phyloP scores from a whole-genome alignment of 148 eudicot genomes.

The Camellia sinensis region DNA sequence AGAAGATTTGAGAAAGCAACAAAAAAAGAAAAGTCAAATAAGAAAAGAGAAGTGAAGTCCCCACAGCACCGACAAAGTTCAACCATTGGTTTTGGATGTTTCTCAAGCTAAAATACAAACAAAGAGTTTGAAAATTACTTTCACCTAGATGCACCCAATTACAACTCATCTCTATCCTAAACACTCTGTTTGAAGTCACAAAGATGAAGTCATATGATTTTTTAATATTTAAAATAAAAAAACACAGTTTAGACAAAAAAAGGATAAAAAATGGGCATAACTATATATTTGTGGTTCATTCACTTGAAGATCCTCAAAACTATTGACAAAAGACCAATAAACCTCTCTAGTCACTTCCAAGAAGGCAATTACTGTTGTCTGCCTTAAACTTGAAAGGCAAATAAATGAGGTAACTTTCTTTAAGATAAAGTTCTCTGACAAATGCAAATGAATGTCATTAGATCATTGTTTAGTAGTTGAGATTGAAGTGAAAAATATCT shows the following conservation, averaged over 20 bases:
- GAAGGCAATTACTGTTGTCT: no score
- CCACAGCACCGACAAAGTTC: constrained; percentile 22
- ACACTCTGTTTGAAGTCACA: constrained; percentile 9
- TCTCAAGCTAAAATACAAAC: background rate
- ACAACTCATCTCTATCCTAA: background rate
- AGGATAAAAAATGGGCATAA: background rate
- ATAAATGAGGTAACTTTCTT: background rate
- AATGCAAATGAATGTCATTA: no score
- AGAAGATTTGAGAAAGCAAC: constrained; percentile 12
- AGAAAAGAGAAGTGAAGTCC: background rate
- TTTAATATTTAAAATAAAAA: background rate
- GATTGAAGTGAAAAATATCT: no score
- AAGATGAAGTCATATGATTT: constrained; percentile 2
- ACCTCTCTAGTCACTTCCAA: background rate
- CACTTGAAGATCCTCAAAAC: background rate
- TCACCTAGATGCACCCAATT: constrained; percentile 7
- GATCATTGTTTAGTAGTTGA: no score
- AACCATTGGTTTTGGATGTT: constrained; percentile 1
- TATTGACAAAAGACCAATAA: background rate
- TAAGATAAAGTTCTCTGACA: no score
- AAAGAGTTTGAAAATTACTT: background rate
- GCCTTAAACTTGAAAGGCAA: no score
- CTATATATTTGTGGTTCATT: background rate
- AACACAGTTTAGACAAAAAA: no score
- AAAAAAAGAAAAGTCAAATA: constrained; percentile 1